phyloP scores from a whole-genome alignment of 768 basidiomycete species.

The Lentinus tigrinus region DNA sequence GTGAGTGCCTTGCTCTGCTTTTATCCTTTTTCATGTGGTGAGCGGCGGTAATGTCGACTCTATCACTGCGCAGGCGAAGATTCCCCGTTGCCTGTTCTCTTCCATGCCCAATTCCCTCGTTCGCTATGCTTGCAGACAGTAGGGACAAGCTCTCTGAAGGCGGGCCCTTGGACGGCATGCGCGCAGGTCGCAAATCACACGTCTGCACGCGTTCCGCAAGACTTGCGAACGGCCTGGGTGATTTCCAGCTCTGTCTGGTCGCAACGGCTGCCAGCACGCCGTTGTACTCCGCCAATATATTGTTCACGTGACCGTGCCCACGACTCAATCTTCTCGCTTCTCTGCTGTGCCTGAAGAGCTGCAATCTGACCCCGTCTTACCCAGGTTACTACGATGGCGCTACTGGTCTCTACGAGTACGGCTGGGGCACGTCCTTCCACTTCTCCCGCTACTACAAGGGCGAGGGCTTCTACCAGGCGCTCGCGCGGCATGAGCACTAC shows the following conservation, averaged over 20 bases:
- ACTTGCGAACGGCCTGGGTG: too few species aligned
- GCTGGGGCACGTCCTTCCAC: slow-evolving; percentile 91
- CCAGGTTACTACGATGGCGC: slow-evolving; percentile 96
- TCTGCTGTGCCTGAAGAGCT: not conserved
- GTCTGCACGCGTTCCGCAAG: too few species aligned
- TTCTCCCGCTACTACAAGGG: slow-evolving; percentile 97
- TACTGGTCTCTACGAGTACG: slow-evolving; percentile 93
- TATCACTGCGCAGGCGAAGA: too few species aligned
- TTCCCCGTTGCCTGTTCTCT: too few species aligned
- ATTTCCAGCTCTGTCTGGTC: too few species aligned
- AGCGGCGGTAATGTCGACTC: too few species aligned
- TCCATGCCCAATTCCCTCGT: too few species aligned
- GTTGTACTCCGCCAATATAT: not conserved
- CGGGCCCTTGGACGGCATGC: too few species aligned
- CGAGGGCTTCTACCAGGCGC: slow-evolving; percentile 68
- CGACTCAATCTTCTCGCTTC: not conserved
- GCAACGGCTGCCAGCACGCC: not conserved
- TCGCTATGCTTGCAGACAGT: too few species aligned
- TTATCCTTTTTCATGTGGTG: not conserved
- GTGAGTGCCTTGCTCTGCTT: slow-evolving; percentile 39
- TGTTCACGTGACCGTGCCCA: not conserved
- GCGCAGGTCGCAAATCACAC: too few species aligned
- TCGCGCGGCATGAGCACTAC: slow-evolving; percentile 97
- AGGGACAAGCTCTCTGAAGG: too few species aligned
- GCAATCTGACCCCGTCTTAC: not conserved